Evolutionary conservation across 2,329 filamentous ascomycete species (phyloP).

Genomic region (Coccinonectria pachysandricola): DNA sequence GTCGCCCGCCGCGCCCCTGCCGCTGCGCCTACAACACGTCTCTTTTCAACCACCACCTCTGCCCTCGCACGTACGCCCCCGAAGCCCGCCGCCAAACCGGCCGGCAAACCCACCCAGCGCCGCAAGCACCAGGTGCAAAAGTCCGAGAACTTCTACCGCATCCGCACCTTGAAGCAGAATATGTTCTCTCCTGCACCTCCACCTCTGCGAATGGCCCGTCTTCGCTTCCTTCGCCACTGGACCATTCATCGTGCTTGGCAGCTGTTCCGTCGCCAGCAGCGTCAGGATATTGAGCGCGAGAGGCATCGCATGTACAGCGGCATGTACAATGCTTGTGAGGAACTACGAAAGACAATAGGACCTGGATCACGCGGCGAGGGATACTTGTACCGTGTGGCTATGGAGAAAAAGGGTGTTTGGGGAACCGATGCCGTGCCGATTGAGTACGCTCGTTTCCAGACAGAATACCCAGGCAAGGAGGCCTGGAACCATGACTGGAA

Average conservation of each 20-base stretch:
- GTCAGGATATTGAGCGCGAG: conserved; percentile 53
- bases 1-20: conserved; percentile 15
- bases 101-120: conserved; percentile 15
- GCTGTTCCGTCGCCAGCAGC: conserved; percentile 62
- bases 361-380: conserved; percentile 51
- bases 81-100: conserved; percentile 14
- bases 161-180: conserved; percentile 35
- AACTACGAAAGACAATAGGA: conserved; percentile 53
- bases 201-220: conserved; percentile 80
- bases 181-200: conserved; percentile 43
- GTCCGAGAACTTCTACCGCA: conserved; percentile 31
- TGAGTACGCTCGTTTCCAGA: conserved; percentile 80
- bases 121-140: conserved; percentile 20
- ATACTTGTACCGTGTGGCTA: conserved; percentile 73
- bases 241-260: conserved; percentile 97
- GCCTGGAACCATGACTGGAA: conserved; percentile 96
- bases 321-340: conserved; percentile 81
- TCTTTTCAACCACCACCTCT: conserved; percentile 23
- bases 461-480: conserved; percentile 65
- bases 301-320: conserved; percentile 70
- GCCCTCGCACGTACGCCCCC: conserved; percentile 21
- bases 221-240: conserved; percentile 88
- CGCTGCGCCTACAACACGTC: conserved; percentile 10
- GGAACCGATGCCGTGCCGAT: conserved; percentile 66
- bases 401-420: conserved; percentile 85